A percentile compares a stretch with the other conserved stretches of the same genome.
Evolutionary conservation across 2,329 filamentous ascomycete species (phyloP).

Genomic region (Xylaria sp.): DNA sequence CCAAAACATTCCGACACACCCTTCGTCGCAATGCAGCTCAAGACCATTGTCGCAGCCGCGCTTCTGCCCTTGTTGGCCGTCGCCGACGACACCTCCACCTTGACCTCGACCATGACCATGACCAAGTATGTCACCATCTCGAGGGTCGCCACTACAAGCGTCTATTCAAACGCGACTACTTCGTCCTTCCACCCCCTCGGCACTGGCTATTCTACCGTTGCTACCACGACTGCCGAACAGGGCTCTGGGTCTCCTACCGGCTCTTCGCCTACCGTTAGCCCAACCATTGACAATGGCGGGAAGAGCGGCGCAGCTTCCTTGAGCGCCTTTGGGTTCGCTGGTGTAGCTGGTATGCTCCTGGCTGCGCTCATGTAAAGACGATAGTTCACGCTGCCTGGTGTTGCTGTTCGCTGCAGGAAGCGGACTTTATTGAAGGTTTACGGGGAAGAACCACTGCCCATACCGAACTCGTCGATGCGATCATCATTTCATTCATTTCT

Average conservation of each 20-base stretch:
- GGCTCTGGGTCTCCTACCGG: constrained; percentile 40
- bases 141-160: constrained; percentile 50
- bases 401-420: constrained; percentile 26
- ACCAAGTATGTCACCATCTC: constrained; percentile 65
- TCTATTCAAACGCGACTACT: constrained; percentile 37
- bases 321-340: constrained; percentile 59
- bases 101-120: constrained; percentile 60
- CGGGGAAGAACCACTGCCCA: constrained; percentile 29
- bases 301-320: constrained; percentile 57
- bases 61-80: constrained; percentile 65
- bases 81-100: constrained; percentile 55
- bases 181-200: constrained; percentile 46
- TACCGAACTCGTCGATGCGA: constrained; percentile 44
- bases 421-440: constrained; percentile 12
- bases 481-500: constrained; percentile 47
- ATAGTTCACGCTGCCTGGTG: constrained; percentile 25
- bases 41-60: constrained; percentile 58
- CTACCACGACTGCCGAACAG: constrained; percentile 47
- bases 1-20: constrained; percentile 16
- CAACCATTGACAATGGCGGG: constrained; percentile 49
- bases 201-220: constrained; percentile 46
- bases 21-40: constrained; percentile 54
- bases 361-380: constrained; percentile 61
- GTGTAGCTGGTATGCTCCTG: constrained; percentile 60
- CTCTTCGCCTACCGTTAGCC: constrained; percentile 47